Base-by-base conservation (phyloP, 2,329 filamentous ascomycete species). In the Myriosclerotinia curreyana region DNA sequence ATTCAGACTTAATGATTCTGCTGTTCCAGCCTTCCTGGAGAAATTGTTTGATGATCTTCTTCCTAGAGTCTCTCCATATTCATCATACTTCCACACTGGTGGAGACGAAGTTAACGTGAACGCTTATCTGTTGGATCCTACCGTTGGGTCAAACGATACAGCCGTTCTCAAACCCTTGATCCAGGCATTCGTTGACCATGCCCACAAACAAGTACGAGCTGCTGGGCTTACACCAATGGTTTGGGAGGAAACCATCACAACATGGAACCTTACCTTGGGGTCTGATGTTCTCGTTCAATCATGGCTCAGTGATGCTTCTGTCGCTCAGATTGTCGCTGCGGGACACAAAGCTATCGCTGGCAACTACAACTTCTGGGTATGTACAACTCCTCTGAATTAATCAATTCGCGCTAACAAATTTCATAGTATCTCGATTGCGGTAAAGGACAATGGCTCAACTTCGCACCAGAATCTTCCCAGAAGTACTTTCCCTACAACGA, bases 71-170 rank as follows among this genome's bases (percentile, higher is more conserved):
- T 77, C 80, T 11, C 86, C 87, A 0, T 91, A 91, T 75, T 82
- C 88, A 2, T 78, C 85, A 8, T 85, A 94, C 77, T 96, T 94
- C 79, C 92, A 96, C 77, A 90, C 90, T 0, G 92, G 92, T 52
- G 92, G 92, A 62, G 92, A 96, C 72, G 92, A 96, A 78, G 86
- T 96, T 66, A 94, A 95, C 76, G 81, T 81, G 66, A 88, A 93
- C 71, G 84, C 87, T 60, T 93, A 91, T 72, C 79, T 79, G 49
- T 82, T 94, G 14, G 92, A 96, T 73, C 84, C 87, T 5, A 89
- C 85, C 0, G 86, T 96, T 46, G 76, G 81, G 7, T 89, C 87
- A 40, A 91, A 89, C 73, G 79, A 86, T 62, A 78, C 81, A 0
- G 76, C 79, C 1, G 82, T 94, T 17, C 79, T 96, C 46, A 82